These are phyloP conservation scores for Brassica juncea DNA, from an alignment of 345 rosid genomes.

Conservation along the genomic window DNA sequence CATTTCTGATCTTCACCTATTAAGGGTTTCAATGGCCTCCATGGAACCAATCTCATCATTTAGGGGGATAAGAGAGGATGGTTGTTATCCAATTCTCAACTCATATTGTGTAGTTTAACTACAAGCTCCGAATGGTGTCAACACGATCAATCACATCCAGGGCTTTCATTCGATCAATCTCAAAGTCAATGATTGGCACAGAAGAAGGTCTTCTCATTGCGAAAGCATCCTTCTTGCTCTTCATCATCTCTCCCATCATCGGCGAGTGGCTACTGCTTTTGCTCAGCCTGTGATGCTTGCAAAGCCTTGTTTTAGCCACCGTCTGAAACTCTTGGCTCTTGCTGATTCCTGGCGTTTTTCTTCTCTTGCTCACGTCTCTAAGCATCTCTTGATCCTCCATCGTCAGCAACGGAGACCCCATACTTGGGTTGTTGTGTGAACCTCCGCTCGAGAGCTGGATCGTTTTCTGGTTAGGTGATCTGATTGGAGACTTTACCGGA, in stretches of 20 bases:
- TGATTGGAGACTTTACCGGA: constrained; percentile 82
- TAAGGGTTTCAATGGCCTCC: not conserved
- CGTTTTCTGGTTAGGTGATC: constrained; percentile 66
- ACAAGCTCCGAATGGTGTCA: constrained; percentile 68
- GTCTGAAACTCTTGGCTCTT: constrained; percentile 94
- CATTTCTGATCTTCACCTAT: not conserved
- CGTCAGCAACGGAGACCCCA: constrained; percentile 56
- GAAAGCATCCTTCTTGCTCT: constrained; percentile 56
- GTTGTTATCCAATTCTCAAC: not conserved
- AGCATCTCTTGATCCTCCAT: constrained; percentile 96
- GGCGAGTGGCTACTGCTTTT: constrained; percentile 97
- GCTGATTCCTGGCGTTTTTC: constrained; percentile 83
- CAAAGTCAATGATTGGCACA: constrained; percentile 71
- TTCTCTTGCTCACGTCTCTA: constrained; percentile 81
- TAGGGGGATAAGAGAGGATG: not conserved
- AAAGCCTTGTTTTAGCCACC: constrained; percentile 57
- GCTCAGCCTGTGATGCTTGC: constrained; percentile 81
- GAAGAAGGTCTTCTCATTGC: constrained; percentile 69
- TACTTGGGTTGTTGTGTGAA: constrained; percentile 41
- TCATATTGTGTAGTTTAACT: not conserved
- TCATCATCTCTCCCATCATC: constrained; percentile 44
- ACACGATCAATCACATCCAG: constrained; percentile 90
- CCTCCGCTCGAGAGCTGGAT: constrained; percentile 47
- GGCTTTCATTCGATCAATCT: constrained; percentile 77
- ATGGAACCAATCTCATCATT: not conserved